Percentiles rank a stretch among this genome's conserved stretches.
Conservation (phyloP, 2,329 filamentous ascomycete genomes). For the Xylaria sp. region DNA sequence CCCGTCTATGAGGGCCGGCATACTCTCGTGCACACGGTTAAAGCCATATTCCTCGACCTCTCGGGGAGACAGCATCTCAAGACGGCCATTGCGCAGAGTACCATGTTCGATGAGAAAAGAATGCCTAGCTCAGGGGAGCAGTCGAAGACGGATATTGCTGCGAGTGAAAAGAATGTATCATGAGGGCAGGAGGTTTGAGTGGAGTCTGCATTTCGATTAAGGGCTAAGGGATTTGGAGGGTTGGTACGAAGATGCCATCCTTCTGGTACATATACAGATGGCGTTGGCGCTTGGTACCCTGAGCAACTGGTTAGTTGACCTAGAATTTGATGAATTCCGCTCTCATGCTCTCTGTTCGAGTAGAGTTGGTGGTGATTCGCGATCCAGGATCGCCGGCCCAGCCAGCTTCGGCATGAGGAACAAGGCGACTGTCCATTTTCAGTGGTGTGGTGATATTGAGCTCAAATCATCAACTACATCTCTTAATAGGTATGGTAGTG, state of each 20-base stretch:
- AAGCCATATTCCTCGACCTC: constrained; percentile 57
- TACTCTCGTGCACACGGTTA: constrained; percentile 58
- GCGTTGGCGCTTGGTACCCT: background rate
- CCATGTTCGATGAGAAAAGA: constrained; percentile 18
- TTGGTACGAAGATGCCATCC: background rate
- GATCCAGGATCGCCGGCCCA: too few relatives aligned
- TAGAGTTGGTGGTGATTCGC: too few relatives aligned
- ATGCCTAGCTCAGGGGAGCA: constrained; percentile 16
- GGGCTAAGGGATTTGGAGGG: background rate
- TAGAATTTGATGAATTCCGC: too few relatives aligned
- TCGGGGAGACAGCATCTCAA: constrained; percentile 38
- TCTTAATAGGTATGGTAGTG: background rate
- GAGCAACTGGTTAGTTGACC: background rate
- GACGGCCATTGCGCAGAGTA: constrained; percentile 28
- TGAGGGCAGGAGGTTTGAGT: background rate
- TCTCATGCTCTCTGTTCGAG: too few relatives aligned
- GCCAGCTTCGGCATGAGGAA: too few relatives aligned
- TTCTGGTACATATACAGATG: background rate
- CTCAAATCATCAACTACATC: background rate
- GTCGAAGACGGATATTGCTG: constrained; percentile 14
- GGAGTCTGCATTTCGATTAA: background rate
- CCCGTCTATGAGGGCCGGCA: constrained; percentile 73
- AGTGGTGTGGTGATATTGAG: background rate
- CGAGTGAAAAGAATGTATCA: constrained; percentile 1
- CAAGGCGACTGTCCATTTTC: too few relatives aligned